Evolutionary conservation across 2,329 filamentous ascomycete genomes (phyloP).

Genomic region (Cercospora sojina): DNA sequence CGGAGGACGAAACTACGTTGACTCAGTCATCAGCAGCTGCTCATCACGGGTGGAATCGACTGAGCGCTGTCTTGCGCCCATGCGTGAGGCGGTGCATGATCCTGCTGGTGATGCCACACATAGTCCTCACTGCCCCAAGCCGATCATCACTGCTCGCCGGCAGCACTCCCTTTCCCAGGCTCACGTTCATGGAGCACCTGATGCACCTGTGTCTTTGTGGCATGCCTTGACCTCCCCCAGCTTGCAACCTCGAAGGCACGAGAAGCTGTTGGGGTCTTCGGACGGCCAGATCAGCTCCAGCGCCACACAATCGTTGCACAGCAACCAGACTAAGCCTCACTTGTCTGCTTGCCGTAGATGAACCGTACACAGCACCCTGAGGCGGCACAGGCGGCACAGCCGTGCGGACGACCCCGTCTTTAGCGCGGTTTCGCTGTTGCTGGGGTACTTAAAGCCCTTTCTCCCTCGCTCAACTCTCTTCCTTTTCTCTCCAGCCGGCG

Average conservation of each 20-base stretch:
- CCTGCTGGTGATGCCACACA: not conserved
- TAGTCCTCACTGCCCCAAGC: not conserved
- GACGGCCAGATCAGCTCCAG: not conserved
- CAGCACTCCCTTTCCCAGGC: not conserved
- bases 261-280: not conserved
- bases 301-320: not conserved
- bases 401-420: not conserved
- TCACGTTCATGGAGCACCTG: not conserved
- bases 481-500: not conserved
- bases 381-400: not conserved
- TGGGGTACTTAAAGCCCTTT: not conserved
- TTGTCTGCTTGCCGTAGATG: not conserved
- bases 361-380: not conserved
- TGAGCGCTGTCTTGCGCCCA: not conserved
- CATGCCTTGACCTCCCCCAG: not conserved
- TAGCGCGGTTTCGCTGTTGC: not conserved
- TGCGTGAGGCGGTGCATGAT: not conserved
- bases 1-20: not conserved
- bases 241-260: not conserved
- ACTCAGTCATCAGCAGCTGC: not conserved
- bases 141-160: not conserved
- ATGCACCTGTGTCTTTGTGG: not conserved
- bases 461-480: not conserved
- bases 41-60: not conserved
- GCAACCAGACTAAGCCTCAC: not conserved